Percentiles rank a stretch among this genome's conserved stretches.
Evolutionary conservation across 306 rosid genomes (phyloP).

Genomic region (Lagenaria siceraria): DNA sequence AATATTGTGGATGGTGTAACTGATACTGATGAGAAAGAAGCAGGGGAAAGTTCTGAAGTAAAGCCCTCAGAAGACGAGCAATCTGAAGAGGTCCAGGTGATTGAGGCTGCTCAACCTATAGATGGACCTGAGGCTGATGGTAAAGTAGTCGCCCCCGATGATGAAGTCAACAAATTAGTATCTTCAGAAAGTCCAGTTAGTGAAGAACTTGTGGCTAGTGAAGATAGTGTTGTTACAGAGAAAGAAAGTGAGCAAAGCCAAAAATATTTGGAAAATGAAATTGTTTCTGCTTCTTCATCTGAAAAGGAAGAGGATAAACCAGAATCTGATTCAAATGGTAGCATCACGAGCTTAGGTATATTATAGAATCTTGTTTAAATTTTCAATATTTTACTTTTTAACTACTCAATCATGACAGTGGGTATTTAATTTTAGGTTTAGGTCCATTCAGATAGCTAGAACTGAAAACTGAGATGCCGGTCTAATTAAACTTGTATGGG

Average conservation of each 20-base stretch:
- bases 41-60: background rate
- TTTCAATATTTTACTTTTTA: background rate
- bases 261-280: conserved; percentile 22
- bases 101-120: conserved; percentile 6
- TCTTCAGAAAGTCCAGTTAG: conserved; percentile 21
- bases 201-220: conserved; percentile 24
- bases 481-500: background rate
- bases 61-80: background rate
- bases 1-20: background rate
- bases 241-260: conserved; percentile 32
- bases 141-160: conserved; percentile 21
- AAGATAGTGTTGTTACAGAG: conserved; percentile 18
- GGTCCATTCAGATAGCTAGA: background rate
- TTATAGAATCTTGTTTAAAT: conserved; percentile 11
- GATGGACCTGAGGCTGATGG: conserved; percentile 26
- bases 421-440: background rate
- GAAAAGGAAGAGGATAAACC: conserved; percentile 27
- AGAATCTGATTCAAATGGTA: conserved; percentile 25
- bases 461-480: background rate
- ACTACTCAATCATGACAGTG: background rate
- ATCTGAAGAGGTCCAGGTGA: background rate
- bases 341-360: conserved; percentile 31
- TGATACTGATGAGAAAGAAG: background rate
- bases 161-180: conserved; percentile 12
- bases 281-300: conserved; percentile 20